Evolutionary conservation across 129 eudicot genomes (phyloP).

Genomic region (Escallonia rubra): DNA sequence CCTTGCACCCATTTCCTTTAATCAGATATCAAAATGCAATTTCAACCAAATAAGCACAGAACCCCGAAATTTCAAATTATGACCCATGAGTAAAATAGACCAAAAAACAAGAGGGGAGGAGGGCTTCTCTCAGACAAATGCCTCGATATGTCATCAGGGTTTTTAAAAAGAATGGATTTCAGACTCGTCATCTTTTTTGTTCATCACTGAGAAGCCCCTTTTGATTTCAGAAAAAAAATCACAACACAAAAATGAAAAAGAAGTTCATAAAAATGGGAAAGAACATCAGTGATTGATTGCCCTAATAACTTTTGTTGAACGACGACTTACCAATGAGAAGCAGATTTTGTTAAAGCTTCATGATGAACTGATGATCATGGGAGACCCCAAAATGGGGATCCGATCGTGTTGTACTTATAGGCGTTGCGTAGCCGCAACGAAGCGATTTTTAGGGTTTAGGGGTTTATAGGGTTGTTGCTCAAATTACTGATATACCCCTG

Average conservation of each 20-base stretch:
- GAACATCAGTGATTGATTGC: background rate
- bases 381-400: background rate
- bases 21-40: too few species aligned
- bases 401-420: background rate
- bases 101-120: background rate
- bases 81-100: too few species aligned
- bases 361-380: background rate
- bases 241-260: background rate
- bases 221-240: background rate
- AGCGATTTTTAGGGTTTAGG: too few species aligned
- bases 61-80: too few species aligned
- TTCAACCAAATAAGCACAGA: too few species aligned
- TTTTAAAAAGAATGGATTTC: background rate
- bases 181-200: slow-evolving; percentile 1
- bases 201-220: background rate
- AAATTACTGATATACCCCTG: too few species aligned
- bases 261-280: background rate
- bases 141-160: background rate
- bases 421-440: background rate
- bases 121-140: slow-evolving; percentile 1
- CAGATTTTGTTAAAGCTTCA: too few species aligned
- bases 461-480: too few species aligned
- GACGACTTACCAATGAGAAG: too few species aligned
- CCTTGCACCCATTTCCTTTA: background rate
- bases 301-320: too few species aligned